These are phyloP conservation scores for Funneliformis geosporum DNA, from an alignment of 192 early-diverging fungal species.

Conservation along the genomic window DNA sequence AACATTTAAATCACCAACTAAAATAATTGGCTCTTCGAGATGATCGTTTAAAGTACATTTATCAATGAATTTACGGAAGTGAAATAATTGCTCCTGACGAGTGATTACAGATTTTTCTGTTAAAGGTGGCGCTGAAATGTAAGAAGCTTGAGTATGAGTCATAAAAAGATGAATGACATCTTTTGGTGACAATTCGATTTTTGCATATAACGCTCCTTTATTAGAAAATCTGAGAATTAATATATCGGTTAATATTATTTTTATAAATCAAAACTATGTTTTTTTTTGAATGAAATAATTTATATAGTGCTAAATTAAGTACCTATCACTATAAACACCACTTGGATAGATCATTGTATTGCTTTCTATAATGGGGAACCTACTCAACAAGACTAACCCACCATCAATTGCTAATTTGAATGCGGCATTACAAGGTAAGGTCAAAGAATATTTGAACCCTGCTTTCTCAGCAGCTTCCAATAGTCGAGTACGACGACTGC, in stretches of 20 bases:
- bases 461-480: slow-evolving; percentile 60
- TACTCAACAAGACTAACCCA: slow-evolving; percentile 74
- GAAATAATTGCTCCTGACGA: slow-evolving; percentile 64
- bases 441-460: slow-evolving; percentile 68
- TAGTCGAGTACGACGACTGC: slow-evolving; percentile 56
- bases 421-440: slow-evolving; percentile 58
- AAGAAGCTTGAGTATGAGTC: slow-evolving; percentile 85
- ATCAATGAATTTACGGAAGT: slow-evolving; percentile 66
- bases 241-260: neutral
- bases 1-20: slow-evolving; percentile 74
- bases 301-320: slow-evolving; percentile 27
- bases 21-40: slow-evolving; percentile 55
- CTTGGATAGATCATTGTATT: slow-evolving; percentile 63
- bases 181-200: slow-evolving; percentile 55
- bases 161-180: slow-evolving; percentile 70
- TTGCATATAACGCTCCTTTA: slow-evolving; percentile 80
- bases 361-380: slow-evolving; percentile 63
- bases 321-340: slow-evolving; percentile 75
- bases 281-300: neutral
- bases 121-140: slow-evolving; percentile 54
- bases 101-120: slow-evolving; percentile 56
- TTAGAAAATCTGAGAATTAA: slow-evolving; percentile 48
- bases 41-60: slow-evolving; percentile 11
- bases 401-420: slow-evolving; percentile 73
- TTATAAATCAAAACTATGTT: too few relatives aligned